Percentiles rank a stretch among this genome's conserved stretches.
Evolutionary conservation across 1,284 basidiomycete species (phyloP).

Genomic region (Peniophora sp.): DNA sequence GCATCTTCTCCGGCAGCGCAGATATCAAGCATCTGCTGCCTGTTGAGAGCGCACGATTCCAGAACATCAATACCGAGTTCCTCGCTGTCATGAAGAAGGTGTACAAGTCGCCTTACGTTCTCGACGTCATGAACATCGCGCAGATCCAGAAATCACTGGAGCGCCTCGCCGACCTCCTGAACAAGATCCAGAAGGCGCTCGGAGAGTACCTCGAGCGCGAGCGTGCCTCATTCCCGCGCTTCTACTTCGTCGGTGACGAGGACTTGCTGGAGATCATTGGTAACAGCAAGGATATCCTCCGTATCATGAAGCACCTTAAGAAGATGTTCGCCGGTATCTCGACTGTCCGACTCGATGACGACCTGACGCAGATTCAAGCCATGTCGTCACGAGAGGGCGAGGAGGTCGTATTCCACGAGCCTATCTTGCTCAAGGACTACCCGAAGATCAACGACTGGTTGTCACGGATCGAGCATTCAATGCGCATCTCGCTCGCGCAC

Average conservation of each 20-base stretch:
- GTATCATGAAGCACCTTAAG: slow-evolving; percentile 98
- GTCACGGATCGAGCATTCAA: slow-evolving; percentile 85
- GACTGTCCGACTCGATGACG: slow-evolving; percentile 84
- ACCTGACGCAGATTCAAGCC: slow-evolving; percentile 78
- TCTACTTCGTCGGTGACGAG: slow-evolving; percentile 99
- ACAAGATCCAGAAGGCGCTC: slow-evolving; percentile 98
- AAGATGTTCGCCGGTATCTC: slow-evolving; percentile 99
- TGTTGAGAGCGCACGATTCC: slow-evolving; percentile 94
- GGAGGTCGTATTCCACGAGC: slow-evolving; percentile 77
- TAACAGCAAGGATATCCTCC: slow-evolving; percentile 96
- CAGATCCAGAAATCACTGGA: slow-evolving; percentile 97
- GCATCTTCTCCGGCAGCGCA: slow-evolving; percentile 98
- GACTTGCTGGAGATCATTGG: slow-evolving; percentile 98
- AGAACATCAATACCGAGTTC: slow-evolving; percentile 99
- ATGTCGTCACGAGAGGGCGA: slow-evolving; percentile 96
- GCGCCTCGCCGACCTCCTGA: slow-evolving; percentile 90
- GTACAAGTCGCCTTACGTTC: slow-evolving; percentile 95
- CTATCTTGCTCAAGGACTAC: slow-evolving; percentile 86
- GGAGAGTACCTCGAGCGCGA: slow-evolving; percentile 99
- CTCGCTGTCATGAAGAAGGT: slow-evolving; percentile 99
- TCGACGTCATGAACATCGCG: slow-evolving; percentile 95
- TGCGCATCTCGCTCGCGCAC: slow-evolving; percentile 87
- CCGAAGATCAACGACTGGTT: slow-evolving; percentile 99
- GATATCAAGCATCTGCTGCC: slow-evolving; percentile 98
- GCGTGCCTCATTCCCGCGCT: slow-evolving; percentile 95